Evolutionary conservation across 257 asterid species (phyloP).

Genomic region (Jaltomata sinuosa): DNA sequence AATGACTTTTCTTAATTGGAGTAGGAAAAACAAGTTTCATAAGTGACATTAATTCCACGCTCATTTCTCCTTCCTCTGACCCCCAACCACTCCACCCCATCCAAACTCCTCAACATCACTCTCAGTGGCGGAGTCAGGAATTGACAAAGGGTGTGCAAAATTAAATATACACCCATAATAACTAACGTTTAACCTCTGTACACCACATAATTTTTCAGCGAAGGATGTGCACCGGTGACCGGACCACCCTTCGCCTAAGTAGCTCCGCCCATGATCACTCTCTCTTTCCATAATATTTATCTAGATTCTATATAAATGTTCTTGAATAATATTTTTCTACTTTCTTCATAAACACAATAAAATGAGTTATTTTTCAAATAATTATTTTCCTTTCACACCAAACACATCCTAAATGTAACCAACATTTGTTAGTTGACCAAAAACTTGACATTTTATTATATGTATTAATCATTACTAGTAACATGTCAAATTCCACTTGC

Average conservation of each 20-base stretch:
- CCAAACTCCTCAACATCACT: no score
- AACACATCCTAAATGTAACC: neutral
- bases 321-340: neutral
- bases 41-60: neutral
- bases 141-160: no score
- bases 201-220: no score
- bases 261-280: no score
- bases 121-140: no score
- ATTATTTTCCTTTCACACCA: neutral
- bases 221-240: no score
- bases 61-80: neutral
- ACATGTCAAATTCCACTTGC: neutral
- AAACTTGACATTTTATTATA: neutral
- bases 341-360: neutral
- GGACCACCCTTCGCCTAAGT: no score
- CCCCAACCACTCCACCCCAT: no score
- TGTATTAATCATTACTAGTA: neutral
- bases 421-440: neutral
- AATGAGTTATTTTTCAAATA: no score
- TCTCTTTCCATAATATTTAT: neutral
- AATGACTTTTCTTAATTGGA: neutral
- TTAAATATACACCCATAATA: no score
- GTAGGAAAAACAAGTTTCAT: neutral
- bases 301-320: neutral
- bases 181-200: no score